Conservation (phyloP, 2,329 filamentous ascomycete genomes). For the Teratosphaeria nubilosa region DNA sequence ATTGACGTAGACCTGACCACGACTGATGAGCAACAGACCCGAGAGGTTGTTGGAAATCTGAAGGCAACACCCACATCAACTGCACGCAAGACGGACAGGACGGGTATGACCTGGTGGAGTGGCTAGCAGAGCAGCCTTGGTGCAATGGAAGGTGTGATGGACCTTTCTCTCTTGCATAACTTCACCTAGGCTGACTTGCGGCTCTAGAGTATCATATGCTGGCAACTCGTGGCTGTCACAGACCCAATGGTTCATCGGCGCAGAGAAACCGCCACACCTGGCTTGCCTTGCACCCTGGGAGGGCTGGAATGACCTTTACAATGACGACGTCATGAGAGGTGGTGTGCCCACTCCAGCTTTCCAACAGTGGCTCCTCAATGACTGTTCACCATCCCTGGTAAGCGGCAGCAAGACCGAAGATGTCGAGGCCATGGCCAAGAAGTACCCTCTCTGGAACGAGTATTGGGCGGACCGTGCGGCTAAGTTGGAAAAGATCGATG, state of each 20-base stretch:
- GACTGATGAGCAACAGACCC: slow-evolving; percentile 26
- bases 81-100: slow-evolving; percentile 37
- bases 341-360: slow-evolving; percentile 20
- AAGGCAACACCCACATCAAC: slow-evolving; percentile 19
- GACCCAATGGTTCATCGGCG: slow-evolving; percentile 33
- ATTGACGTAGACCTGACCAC: slow-evolving; percentile 22
- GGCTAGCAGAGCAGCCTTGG: slow-evolving; percentile 33
- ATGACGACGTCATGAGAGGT: slow-evolving; percentile 38
- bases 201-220: slow-evolving; percentile 5
- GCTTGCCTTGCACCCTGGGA: slow-evolving; percentile 40
- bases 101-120: slow-evolving; percentile 37
- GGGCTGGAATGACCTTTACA: slow-evolving; percentile 37
- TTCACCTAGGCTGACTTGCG: neutral
- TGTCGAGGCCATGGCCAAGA: slow-evolving; percentile 1
- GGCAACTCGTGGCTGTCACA: slow-evolving; percentile 37
- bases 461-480: slow-evolving; percentile 19
- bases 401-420: neutral
- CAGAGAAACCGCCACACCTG: slow-evolving; percentile 32
- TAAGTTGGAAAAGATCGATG: slow-evolving; percentile 17
- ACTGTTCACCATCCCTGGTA: slow-evolving; percentile 1
- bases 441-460: slow-evolving; percentile 8
- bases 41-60: neutral
- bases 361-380: slow-evolving; percentile 4
- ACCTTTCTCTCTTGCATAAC: slow-evolving; percentile 5
- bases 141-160: slow-evolving; percentile 36